These are phyloP conservation scores for Amanita thiersii DNA, from an alignment of 768 basidiomycete genomes.

Conservation along the genomic window DNA sequence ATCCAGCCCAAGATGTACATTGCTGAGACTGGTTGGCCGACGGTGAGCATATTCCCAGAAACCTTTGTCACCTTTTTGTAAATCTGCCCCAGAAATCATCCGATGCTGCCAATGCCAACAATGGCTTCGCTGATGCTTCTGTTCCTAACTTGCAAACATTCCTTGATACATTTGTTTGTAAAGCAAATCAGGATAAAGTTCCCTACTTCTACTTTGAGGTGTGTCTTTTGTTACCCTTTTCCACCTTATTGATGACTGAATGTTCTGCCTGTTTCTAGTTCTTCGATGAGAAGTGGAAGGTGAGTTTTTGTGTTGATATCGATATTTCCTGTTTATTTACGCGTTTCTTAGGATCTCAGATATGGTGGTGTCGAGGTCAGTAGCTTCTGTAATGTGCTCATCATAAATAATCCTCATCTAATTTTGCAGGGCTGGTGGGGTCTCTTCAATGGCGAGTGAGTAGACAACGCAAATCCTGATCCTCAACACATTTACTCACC, in stretches of 20 bases:
- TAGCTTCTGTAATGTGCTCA: background rate
- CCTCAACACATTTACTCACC: conserved; percentile 2
- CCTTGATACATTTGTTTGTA: conserved; percentile 84
- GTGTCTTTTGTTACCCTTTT: conserved; percentile 12
- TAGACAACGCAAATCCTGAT: conserved; percentile 4
- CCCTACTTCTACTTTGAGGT: conserved; percentile 87
- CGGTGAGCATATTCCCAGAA: conserved; percentile 32
- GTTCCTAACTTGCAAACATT: conserved; percentile 52
- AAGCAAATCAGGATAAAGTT: conserved; percentile 69
- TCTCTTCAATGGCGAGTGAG: conserved; percentile 36
- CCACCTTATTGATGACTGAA: conserved; percentile 1
- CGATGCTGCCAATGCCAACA: conserved; percentile 43
- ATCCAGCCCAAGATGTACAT: conserved; percentile 70
- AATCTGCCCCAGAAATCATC: conserved; percentile 39
- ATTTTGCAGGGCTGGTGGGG: conserved; percentile 35
- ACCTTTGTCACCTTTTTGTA: background rate
- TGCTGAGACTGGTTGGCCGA: conserved; percentile 84
- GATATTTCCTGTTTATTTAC: background rate
- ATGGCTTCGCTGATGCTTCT: conserved; percentile 63
- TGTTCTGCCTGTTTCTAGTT: conserved; percentile 28
- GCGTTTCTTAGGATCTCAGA: conserved; percentile 30
- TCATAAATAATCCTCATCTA: background rate
- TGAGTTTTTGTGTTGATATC: background rate
- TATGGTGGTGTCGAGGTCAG: conserved; percentile 71
- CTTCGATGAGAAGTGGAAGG: conserved; percentile 80